Base-by-base conservation (phyloP, 768 basidiomycete genomes). In the Boletellus emodensis region DNA sequence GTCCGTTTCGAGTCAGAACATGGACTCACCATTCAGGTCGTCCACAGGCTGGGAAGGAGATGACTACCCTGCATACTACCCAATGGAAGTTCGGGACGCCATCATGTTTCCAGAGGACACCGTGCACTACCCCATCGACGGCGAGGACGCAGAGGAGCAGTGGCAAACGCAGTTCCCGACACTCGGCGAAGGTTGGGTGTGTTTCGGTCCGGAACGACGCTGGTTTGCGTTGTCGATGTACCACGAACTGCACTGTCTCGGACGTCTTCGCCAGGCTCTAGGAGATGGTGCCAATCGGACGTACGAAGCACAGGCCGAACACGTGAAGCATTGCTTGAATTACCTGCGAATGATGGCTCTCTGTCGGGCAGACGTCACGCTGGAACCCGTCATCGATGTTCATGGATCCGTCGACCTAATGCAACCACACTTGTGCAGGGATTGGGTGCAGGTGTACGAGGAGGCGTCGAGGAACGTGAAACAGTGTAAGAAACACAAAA, bases 291-390 rank as follows among this genome's bases (percentile, higher is more conserved):
- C 52, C 36, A 56, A 58, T 34, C 47, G 49, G 28, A 58, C 55
- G 7, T 46, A 55, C 22, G 58, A 63, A 18, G 52, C 46, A 7
- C 58, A 50, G 22, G 51, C 52, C 0, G 59, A 49, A 8, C 69
- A 67, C 22, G 55, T 64, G n/a, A 61, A 68, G 2, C 79, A 79
- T 55, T 80, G 78, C 57, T 61, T 75, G 46, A 76, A 77, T 44
- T 79, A 78, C 58, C 60, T 81, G 41, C 66, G 78, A 14, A 69
- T 76, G 56, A 70, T 67, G 62, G 62, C 68, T 0, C 64, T 80
- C 22, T 81, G 79, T 55, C 59, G 65, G 9, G 72, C 77, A 11
- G 78, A 80, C 56, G 61, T 73, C 24, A 78, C 77, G 1, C 63
- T 81, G 32, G 79, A 80, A 41, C 71, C 71, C 0, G 76, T 64